Conservation (phyloP, 495 filamentous ascomycete genomes). For the Aspergillus olivimuriae region DNA sequence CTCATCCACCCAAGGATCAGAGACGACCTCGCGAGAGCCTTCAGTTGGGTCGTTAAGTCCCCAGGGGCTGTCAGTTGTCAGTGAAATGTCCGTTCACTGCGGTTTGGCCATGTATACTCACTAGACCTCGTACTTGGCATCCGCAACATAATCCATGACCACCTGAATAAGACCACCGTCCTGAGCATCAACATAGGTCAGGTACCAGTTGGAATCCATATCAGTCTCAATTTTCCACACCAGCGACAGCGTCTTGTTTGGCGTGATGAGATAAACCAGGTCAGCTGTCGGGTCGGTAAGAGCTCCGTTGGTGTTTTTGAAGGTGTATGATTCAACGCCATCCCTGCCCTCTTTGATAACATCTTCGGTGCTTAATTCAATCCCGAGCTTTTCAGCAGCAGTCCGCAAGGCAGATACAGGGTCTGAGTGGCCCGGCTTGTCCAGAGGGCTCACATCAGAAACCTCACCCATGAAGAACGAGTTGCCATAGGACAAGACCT, state of each 20-base stretch:
- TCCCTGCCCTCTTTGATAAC: background rate
- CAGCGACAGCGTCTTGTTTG: constrained; percentile 2
- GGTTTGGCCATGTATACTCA: too few relatives aligned
- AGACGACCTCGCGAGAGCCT: constrained; percentile 3
- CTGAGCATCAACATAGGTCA: constrained; percentile 9
- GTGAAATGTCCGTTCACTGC: too few relatives aligned
- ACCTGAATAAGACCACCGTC: constrained; percentile 2
- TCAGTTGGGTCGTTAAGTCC: constrained; percentile 9
- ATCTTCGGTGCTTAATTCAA: background rate
- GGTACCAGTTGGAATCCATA: constrained; percentile 6
- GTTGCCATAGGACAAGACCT: constrained; percentile 10
- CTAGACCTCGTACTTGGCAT: constrained; percentile 11
- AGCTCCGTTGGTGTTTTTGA: constrained; percentile 5
- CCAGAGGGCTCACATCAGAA: background rate
- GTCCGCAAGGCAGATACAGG: constrained; percentile 3
- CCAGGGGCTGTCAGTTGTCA: constrained; percentile 5
- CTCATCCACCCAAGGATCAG: constrained; percentile 4
- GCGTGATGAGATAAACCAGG: constrained; percentile 5
- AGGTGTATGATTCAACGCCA: background rate
- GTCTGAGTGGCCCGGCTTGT: background rate
- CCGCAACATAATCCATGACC: constrained; percentile 8
- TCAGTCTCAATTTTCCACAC: constrained; percentile 10
- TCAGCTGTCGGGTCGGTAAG: constrained; percentile 8
- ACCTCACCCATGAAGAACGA: constrained; percentile 7
- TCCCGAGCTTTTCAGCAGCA: background rate